These are phyloP conservation scores for Steccherinum ochraceum DNA, from an alignment of 768 basidiomycete genomes.

Conservation along the genomic window DNA sequence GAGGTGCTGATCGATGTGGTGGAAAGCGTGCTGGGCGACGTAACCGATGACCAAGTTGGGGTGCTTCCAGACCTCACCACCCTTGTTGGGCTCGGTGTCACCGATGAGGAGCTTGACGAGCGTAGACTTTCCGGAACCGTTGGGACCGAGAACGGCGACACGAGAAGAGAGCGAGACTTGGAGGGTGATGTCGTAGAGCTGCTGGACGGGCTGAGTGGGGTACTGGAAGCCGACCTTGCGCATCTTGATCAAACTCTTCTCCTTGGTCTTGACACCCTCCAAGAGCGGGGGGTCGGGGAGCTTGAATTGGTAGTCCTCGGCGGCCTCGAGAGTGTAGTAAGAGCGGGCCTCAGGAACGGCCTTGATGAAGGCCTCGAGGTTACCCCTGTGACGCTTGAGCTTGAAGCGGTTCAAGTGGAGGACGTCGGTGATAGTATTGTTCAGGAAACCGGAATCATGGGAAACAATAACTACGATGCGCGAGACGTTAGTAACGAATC, in stretches of 20 bases:
- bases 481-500: neutral
- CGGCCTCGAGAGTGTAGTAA: conserved; percentile 94
- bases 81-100: conserved; percentile 94
- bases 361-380: conserved; percentile 91
- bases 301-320: conserved; percentile 98
- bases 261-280: conserved; percentile 99
- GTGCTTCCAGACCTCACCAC: conserved; percentile 98
- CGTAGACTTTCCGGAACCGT: conserved; percentile 98
- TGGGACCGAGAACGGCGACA: conserved; percentile 96
- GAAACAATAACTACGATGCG: conserved; percentile 81
- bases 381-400: conserved; percentile 90
- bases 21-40: conserved; percentile 99
- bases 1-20: conserved; percentile 97
- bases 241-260: conserved; percentile 96
- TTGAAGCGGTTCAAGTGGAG: conserved; percentile 99
- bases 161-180: conserved; percentile 98
- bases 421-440: conserved; percentile 97
- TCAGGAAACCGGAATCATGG: conserved; percentile 95
- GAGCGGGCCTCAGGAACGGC: conserved; percentile 95
- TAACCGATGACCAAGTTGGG: conserved; percentile 99
- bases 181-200: conserved; percentile 90
- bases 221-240: conserved; percentile 98
- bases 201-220: conserved; percentile 78
- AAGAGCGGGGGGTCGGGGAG: conserved; percentile 94
- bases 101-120: conserved; percentile 96